These are phyloP conservation scores for Corymbia citriodora DNA, from an alignment of 441 rosid genomes.

Conservation along the genomic window DNA sequence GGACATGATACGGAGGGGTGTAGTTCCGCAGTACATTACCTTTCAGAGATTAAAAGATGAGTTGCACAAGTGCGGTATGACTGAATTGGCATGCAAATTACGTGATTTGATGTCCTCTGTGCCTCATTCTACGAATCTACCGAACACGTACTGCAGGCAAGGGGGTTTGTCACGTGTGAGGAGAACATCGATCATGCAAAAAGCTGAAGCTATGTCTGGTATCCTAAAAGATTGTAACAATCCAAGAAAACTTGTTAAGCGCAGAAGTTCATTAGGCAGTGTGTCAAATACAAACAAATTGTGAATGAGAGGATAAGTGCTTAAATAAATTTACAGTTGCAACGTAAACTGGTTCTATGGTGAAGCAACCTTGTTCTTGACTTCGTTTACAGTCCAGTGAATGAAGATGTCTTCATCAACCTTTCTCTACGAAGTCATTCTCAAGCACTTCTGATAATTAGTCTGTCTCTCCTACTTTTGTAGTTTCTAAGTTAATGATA, in stretches of 20 bases:
- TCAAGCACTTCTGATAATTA: neutral
- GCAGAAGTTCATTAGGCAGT: conserved; percentile 35
- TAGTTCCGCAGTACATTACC: conserved; percentile 67
- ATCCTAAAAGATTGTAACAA: conserved; percentile 61
- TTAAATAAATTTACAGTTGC: neutral
- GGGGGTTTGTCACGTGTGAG: conserved; percentile 33
- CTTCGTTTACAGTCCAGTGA: neutral
- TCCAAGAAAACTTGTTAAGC: conserved; percentile 57
- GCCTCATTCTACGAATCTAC: conserved; percentile 54
- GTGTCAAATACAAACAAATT: conserved; percentile 26
- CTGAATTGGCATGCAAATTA: conserved; percentile 44
- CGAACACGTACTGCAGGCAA: conserved; percentile 33
- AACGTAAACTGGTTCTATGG: neutral
- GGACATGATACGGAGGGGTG: conserved; percentile 58
- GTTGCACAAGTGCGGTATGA: conserved; percentile 50
- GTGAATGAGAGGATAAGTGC: conserved; percentile 15
- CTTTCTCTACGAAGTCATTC: neutral
- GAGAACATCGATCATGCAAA: conserved; percentile 47
- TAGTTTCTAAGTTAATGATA: neutral
- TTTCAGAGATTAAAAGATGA: conserved; percentile 57
- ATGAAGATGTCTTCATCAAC: neutral
- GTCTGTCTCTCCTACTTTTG: neutral
- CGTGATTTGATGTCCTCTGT: conserved; percentile 51
- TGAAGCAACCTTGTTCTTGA: neutral
- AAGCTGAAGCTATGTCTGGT: conserved; percentile 76